Conservation (phyloP, 257 asterid genomes). For the Linaria vulgaris region DNA sequence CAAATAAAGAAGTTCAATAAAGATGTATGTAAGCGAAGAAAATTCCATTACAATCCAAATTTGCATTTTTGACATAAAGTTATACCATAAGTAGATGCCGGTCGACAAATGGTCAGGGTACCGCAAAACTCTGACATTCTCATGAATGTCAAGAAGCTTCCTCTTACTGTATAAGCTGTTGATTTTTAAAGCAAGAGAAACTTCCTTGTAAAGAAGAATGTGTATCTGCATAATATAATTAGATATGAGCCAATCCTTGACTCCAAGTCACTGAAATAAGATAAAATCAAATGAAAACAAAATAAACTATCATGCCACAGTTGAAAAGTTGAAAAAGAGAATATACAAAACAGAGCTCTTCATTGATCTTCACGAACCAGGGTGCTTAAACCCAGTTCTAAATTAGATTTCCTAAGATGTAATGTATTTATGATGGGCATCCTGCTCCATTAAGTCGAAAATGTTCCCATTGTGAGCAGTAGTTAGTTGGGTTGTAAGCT, state of each 20-base stretch:
- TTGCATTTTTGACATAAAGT: constrained; percentile 24
- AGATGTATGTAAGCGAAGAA: background rate
- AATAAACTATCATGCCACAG: constrained; percentile 4
- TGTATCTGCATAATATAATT: constrained; percentile 59
- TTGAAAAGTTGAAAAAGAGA: constrained; percentile 2
- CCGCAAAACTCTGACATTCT: constrained; percentile 78
- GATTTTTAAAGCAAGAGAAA: constrained; percentile 84
- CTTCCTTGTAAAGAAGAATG: constrained; percentile 97
- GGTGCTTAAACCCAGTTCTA: background rate
- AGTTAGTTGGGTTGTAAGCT: background rate
- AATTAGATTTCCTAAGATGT: background rate
- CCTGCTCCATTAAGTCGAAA: constrained; percentile 3
- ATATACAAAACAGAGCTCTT: background rate
- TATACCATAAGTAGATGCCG: constrained; percentile 86
- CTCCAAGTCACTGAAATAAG: constrained; percentile 10
- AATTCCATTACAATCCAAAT: constrained; percentile 7
- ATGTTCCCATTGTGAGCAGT: background rate
- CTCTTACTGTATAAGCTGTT: constrained; percentile 83
- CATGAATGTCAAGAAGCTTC: constrained; percentile 77
- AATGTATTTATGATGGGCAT: background rate
- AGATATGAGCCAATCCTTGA: constrained; percentile 2
- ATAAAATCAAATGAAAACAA: constrained; percentile 15
- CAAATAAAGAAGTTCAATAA: constrained; percentile 3
- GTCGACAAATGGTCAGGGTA: constrained; percentile 82
- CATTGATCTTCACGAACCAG: background rate